These are phyloP conservation scores for Saprolegnia diclina DNA, from an alignment of 352 stramenopile genomes.

Conservation along the genomic window DNA sequence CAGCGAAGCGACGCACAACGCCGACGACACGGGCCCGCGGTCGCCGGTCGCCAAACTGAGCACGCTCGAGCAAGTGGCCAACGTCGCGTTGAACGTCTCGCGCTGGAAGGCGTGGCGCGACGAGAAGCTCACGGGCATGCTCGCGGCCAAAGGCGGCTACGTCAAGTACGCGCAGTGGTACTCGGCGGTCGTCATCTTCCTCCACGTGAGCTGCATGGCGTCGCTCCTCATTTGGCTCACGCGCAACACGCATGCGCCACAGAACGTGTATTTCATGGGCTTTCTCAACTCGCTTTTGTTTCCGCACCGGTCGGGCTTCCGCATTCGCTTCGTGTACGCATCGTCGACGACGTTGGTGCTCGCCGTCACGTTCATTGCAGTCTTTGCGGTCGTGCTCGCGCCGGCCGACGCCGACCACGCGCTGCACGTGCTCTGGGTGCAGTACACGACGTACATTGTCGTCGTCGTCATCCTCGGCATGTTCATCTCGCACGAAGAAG, in stretches of 20 bases:
- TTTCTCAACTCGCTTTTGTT: conserved; percentile 81
- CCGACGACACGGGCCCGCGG: not conserved
- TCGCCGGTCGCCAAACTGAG: not conserved
- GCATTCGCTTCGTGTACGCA: conserved; percentile 74
- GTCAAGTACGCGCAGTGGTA: conserved; percentile 72
- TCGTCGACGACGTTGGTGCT: conserved; percentile 67
- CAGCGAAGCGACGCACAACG: not conserved
- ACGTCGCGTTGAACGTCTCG: not conserved
- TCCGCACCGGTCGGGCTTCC: conserved; percentile 70
- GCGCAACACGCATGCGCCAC: conserved; percentile 41
- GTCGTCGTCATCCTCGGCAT: conserved; percentile 73
- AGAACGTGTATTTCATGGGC: conserved; percentile 74
- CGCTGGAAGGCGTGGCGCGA: conserved; percentile 39
- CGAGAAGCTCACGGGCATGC: conserved; percentile 47
- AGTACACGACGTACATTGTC: conserved; percentile 61
- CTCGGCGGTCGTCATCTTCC: conserved; percentile 60
- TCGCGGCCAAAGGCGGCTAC: conserved; percentile 70
- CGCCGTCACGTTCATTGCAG: conserved; percentile 44
- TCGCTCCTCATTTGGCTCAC: conserved; percentile 49
- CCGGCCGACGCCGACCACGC: conserved; percentile 27
- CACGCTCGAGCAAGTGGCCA: not conserved
- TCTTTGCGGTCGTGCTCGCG: conserved; percentile 46
- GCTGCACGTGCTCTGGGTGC: conserved; percentile 43
- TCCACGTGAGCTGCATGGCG: conserved; percentile 67
- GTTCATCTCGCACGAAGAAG: conserved; percentile 82